These are phyloP conservation scores for Pseudogymnoascus sp. DNA, from an alignment of 2,329 filamentous ascomycete genomes.

Conservation along the genomic window DNA sequence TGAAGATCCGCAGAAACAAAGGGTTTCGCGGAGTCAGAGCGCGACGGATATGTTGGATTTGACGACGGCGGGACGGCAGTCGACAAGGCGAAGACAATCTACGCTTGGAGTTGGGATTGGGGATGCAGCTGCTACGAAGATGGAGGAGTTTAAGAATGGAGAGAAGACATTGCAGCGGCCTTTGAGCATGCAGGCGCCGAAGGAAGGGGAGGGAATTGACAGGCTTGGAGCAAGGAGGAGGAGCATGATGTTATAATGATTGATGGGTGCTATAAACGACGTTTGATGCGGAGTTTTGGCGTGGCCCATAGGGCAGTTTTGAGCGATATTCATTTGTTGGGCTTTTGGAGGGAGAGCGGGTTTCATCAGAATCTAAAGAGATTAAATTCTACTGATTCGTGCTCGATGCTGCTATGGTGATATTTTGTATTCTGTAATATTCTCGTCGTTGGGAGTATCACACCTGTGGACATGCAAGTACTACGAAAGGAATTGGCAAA, in stretches of 20 bases:
- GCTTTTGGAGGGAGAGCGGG: neutral
- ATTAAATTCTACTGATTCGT: neutral
- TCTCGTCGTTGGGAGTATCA: neutral
- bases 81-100: slow-evolving; percentile 23
- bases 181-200: slow-evolving; percentile 13
- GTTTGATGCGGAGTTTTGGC: slow-evolving; percentile 7
- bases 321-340: slow-evolving; percentile 7
- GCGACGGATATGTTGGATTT: slow-evolving; percentile 2
- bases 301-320: slow-evolving; percentile 1
- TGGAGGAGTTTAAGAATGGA: slow-evolving; percentile 15
- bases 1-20: neutral
- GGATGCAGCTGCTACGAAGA: slow-evolving; percentile 12
- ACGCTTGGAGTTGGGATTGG: slow-evolving; percentile 17
- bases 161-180: slow-evolving; percentile 18
- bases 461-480: neutral
- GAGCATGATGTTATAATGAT: slow-evolving; percentile 30
- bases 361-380: slow-evolving; percentile 1
- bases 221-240: slow-evolving; percentile 24
- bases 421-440: neutral
- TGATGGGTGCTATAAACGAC: slow-evolving; percentile 10
- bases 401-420: neutral
- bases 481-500: neutral
- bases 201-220: slow-evolving; percentile 20
- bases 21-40: neutral
- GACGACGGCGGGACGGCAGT: neutral